Percentiles rank a stretch among this genome's conserved stretches.
These are phyloP conservation scores for Coelastrella sp. DNA, from an alignment of 139 green algal species.

Conservation along the genomic window DNA sequence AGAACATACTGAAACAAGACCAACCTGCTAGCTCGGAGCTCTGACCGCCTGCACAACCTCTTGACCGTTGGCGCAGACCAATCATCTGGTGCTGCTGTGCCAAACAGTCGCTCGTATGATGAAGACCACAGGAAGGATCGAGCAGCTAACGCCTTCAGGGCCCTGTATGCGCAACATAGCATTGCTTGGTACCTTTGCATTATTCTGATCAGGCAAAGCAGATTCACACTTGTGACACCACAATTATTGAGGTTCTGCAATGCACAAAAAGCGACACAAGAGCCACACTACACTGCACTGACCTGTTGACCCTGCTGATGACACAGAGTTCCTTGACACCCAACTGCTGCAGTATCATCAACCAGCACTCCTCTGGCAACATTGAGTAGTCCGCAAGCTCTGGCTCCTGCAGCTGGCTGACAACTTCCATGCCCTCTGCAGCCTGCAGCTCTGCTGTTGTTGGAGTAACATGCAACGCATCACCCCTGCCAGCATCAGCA, in stretches of 20 bases:
- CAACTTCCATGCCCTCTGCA: not conserved
- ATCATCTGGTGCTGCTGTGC: not conserved
- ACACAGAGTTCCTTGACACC: constrained; percentile 58
- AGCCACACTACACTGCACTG: not conserved
- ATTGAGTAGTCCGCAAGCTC: constrained; percentile 22
- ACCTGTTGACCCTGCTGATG: constrained; percentile 43
- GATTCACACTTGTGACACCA: too few species aligned
- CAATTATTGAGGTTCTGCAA: not conserved
- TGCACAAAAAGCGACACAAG: not conserved
- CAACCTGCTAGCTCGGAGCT: constrained; percentile 54
- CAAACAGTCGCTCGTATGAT: constrained; percentile 50
- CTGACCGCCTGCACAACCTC: constrained; percentile 58
- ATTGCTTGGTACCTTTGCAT: not conserved
- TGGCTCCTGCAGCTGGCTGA: too few species aligned
- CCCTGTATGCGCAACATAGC: not conserved
- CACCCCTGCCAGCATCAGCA: too few species aligned
- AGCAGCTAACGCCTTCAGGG: not conserved
- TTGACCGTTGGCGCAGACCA: constrained; percentile 45
- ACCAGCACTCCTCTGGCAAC: constrained; percentile 62
- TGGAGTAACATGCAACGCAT: too few species aligned
- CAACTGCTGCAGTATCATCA: constrained; percentile 54
- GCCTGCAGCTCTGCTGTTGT: constrained; percentile 1
- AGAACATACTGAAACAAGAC: not conserved
- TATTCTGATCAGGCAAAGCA: not conserved
- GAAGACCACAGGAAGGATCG: constrained; percentile 45